phyloP scores from a whole-genome alignment of 805 yeast species.

The Candida boidinii region DNA sequence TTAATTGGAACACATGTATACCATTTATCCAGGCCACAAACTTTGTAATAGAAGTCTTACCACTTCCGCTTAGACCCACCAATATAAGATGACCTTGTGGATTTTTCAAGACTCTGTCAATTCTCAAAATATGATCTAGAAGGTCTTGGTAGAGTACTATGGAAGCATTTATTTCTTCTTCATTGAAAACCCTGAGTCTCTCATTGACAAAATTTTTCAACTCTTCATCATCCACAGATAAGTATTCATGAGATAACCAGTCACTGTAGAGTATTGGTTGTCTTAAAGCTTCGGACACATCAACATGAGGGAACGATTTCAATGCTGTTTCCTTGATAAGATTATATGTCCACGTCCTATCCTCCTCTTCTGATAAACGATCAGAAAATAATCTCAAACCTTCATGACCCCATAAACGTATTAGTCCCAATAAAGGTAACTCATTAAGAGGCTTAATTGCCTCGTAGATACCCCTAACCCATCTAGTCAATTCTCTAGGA shows the following conservation, averaged over 20 bases:
- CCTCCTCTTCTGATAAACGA: conserved; percentile 41
- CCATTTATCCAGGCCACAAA: conserved; percentile 95
- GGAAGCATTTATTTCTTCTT: conserved; percentile 60
- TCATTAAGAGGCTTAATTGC: conserved; percentile 15
- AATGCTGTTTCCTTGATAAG: conserved; percentile 26
- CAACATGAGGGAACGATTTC: conserved; percentile 37
- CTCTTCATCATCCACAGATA: conserved; percentile 40
- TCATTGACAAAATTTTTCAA: conserved; percentile 50
- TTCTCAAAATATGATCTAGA: conserved; percentile 64
- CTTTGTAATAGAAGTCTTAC: conserved; percentile 64
- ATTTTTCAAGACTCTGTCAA: conserved; percentile 76
- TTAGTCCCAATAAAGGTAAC: conserved; percentile 32
- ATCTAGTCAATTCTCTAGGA: conserved; percentile 86
- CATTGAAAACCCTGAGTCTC: conserved; percentile 62
- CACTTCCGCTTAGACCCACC: conserved; percentile 77
- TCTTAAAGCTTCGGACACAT: conserved; percentile 24
- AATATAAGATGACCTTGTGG: conserved; percentile 86
- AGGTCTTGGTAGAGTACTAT: conserved; percentile 61
- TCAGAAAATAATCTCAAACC: conserved; percentile 73
- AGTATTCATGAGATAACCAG: conserved; percentile 65
- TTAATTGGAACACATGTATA: conserved; percentile 46
- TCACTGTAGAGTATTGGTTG: conserved; percentile 60
- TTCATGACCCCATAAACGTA: conserved; percentile 75
- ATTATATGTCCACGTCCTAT: conserved; percentile 40
- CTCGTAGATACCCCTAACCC: conserved; percentile 67